Percentiles rank a stretch among this genome's conserved stretches.
Conservation (phyloP, 805 yeast species). For the Huiozyma naganishii region DNA sequence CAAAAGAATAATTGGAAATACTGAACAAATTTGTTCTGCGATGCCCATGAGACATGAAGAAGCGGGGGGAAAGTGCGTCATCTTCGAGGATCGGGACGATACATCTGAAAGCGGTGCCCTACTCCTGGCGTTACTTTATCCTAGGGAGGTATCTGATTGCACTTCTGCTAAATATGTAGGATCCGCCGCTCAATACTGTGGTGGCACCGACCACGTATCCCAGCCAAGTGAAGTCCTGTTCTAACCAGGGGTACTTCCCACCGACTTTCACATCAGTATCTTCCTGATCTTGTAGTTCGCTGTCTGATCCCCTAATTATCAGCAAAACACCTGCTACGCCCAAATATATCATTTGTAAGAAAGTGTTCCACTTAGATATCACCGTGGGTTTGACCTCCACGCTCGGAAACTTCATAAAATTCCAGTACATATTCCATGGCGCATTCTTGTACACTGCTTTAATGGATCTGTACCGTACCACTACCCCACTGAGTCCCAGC, state of each 20-base stretch:
- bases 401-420: constrained; percentile 59
- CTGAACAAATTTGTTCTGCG: no score
- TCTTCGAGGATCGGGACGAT: no score
- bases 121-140: background rate
- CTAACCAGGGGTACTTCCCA: background rate
- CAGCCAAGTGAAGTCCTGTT: constrained; percentile 17
- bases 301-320: constrained; percentile 4
- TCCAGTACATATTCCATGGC: constrained; percentile 63
- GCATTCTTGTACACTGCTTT: constrained; percentile 11
- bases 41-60: no score
- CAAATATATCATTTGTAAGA: constrained; percentile 82
- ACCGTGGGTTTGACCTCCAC: constrained; percentile 83
- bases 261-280: constrained; percentile 3
- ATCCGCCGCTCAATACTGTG: constrained; percentile 66
- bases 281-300: constrained; percentile 5
- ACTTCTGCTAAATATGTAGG: constrained; percentile 58
- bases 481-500: constrained; percentile 61
- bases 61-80: no score
- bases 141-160: constrained; percentile 35
- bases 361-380: constrained; percentile 83
- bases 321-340: constrained; percentile 44
- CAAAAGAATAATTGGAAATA: no score
- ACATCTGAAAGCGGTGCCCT: no score
- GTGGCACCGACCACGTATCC: constrained; percentile 57
- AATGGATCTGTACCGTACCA: constrained; percentile 55